Percentiles rank a stretch among this genome's conserved stretches.
Evolutionary conservation across 2,329 filamentous ascomycete genomes (phyloP).

Genomic region (Dothideomycetes sp.): DNA sequence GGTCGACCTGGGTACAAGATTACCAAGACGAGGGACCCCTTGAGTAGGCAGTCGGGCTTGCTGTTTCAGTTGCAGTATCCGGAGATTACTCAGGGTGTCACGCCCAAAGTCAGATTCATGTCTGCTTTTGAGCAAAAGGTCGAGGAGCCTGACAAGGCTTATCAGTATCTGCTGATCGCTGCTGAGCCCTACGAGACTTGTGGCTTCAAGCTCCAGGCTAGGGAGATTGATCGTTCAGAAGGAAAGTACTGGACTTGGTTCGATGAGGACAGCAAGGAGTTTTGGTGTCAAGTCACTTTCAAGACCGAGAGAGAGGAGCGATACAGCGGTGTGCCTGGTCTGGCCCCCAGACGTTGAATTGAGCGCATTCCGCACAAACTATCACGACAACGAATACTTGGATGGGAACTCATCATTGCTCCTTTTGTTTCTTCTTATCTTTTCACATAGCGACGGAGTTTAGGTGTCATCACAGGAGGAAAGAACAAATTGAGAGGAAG

Average conservation of each 20-base stretch:
- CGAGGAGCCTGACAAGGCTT: constrained; percentile 88
- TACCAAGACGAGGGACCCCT: constrained; percentile 84
- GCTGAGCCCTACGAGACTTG: constrained; percentile 98
- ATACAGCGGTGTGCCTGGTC: constrained; percentile 58
- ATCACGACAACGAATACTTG: not conserved
- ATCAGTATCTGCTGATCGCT: constrained; percentile 88
- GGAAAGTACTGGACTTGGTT: constrained; percentile 90
- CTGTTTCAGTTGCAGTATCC: constrained; percentile 97
- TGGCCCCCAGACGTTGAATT: constrained; percentile 25
- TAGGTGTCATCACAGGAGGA: too few species aligned
- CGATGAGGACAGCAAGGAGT: constrained; percentile 91
- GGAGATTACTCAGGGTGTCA: constrained; percentile 67
- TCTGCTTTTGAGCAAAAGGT: constrained; percentile 93
- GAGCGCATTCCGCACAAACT: too few species aligned
- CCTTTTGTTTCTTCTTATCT: too few species aligned
- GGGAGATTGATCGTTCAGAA: constrained; percentile 83
- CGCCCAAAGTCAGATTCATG: constrained; percentile 90
- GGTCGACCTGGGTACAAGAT: constrained; percentile 95
- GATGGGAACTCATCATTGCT: not conserved
- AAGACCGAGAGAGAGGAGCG: constrained; percentile 96
- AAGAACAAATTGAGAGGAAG: not conserved
- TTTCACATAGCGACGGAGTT: constrained; percentile 12
- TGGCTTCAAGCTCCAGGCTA: constrained; percentile 87
- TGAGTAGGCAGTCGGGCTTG: constrained; percentile 79
- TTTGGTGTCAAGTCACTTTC: constrained; percentile 96